phyloP scores from a whole-genome alignment of 23 red algal species.

The Gracilariopsis chorda region DNA sequence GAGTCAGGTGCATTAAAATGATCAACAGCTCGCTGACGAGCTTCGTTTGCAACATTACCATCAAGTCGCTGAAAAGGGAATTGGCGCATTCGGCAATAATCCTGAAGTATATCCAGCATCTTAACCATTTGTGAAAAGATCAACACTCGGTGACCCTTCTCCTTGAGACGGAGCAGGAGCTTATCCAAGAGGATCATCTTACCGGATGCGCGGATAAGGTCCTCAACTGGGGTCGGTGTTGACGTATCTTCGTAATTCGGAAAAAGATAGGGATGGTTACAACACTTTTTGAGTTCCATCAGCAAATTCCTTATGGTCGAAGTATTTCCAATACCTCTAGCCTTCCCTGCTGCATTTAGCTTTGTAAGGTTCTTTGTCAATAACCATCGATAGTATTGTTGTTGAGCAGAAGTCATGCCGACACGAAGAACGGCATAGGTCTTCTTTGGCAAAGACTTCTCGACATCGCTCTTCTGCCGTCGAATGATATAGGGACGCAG shows the following conservation, averaged over 20 bases:
- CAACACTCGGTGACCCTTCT: slow-evolving; percentile 87
- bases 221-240: slow-evolving; percentile 32
- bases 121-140: slow-evolving; percentile 99
- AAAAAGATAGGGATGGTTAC: slow-evolving; percentile 96
- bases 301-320: slow-evolving; percentile 77
- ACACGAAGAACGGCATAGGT: slow-evolving; percentile 91
- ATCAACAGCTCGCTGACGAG: slow-evolving; percentile 83
- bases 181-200: slow-evolving; percentile 96
- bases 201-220: slow-evolving; percentile 80
- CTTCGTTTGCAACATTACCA: slow-evolving; percentile 84
- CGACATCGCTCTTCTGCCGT: slow-evolving; percentile 91
- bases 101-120: slow-evolving; percentile 95
- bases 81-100: slow-evolving; percentile 92
- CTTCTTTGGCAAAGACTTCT: slow-evolving; percentile 95
- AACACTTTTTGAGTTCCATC: slow-evolving; percentile 95
- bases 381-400: slow-evolving; percentile 92
- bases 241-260: slow-evolving; percentile 76
- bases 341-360: slow-evolving; percentile 73
- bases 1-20: slow-evolving; percentile 95
- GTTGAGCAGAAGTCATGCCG: slow-evolving; percentile 82
- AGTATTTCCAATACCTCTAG: slow-evolving; percentile 67
- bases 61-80: slow-evolving; percentile 91
- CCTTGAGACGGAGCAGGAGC: slow-evolving; percentile 76
- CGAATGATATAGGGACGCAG: slow-evolving; percentile 92
- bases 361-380: slow-evolving; percentile 90